Evolutionary conservation across 2,329 filamentous ascomycete species (phyloP).

Genomic region (Fusarium odoratissimum): DNA sequence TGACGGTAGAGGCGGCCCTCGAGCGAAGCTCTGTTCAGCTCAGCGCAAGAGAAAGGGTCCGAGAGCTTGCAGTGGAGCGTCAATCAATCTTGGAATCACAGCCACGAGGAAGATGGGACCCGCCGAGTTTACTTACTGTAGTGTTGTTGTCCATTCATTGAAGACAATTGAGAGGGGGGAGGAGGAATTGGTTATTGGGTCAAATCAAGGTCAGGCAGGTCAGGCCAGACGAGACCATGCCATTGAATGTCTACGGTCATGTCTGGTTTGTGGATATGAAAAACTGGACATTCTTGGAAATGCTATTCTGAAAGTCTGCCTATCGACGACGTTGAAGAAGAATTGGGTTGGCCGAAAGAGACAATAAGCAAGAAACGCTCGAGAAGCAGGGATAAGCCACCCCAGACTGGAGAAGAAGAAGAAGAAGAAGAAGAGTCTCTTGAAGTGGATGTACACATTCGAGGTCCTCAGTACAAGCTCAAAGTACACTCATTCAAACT

Average conservation of each 20-base stretch:
- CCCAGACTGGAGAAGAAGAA: slow-evolving; percentile 22
- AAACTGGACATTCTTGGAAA: slow-evolving; percentile 1
- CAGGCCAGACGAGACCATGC: slow-evolving; percentile 1
- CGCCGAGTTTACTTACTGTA: slow-evolving; percentile 11
- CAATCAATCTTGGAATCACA: slow-evolving; percentile 22
- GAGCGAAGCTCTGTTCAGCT: slow-evolving; percentile 12
- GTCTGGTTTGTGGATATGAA: background rate
- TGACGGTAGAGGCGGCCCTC: slow-evolving; percentile 12
- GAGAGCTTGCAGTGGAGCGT: slow-evolving; percentile 32
- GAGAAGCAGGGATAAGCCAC: slow-evolving; percentile 37
- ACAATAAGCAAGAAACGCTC: slow-evolving; percentile 19
- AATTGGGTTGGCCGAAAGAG: slow-evolving; percentile 37
- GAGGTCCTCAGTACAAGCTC: slow-evolving; percentile 30
- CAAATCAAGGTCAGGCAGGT: slow-evolving; percentile 3
- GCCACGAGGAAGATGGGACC: slow-evolving; percentile 21
- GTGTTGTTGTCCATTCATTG: slow-evolving; percentile 6
- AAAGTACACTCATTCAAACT: slow-evolving; percentile 18
- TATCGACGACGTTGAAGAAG: background rate
- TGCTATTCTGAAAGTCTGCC: slow-evolving; percentile 7
- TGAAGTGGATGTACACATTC: slow-evolving; percentile 9
- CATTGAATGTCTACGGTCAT: slow-evolving; percentile 7
- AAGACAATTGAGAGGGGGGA: slow-evolving; percentile 8
- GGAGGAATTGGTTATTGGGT: slow-evolving; percentile 2
- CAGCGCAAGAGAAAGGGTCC: slow-evolving; percentile 32
- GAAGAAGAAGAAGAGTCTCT: background rate